Conservation (phyloP, 305 asterid genomes). For the Salvia sclarea region DNA sequence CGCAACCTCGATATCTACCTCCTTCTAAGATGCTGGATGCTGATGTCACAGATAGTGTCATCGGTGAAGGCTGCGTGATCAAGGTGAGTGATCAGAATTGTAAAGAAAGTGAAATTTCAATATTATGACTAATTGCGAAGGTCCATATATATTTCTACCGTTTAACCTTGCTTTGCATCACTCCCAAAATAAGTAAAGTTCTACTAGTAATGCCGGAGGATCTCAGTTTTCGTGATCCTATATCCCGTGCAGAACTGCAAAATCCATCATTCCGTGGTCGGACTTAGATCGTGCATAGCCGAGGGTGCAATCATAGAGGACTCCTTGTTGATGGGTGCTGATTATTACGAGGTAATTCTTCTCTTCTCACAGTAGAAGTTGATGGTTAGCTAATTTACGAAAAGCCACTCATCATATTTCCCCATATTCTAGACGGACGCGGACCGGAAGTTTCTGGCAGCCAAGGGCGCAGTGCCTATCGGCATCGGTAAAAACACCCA, state of each 20-base stretch:
- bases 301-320: conserved; percentile 93
- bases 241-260: conserved; percentile 71
- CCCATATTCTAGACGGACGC: conserved; percentile 65
- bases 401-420: conserved; percentile 11
- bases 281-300: conserved; percentile 90
- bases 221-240: conserved; percentile 13
- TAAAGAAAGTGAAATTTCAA: neutral
- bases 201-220: neutral
- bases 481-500: conserved; percentile 87
- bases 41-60: conserved; percentile 92
- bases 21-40: conserved; percentile 99
- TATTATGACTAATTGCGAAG: neutral
- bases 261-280: conserved; percentile 93
- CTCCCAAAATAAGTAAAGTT: neutral
- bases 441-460: conserved; percentile 63
- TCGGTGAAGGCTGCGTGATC: conserved; percentile 96
- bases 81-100: conserved; percentile 50
- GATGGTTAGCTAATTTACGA: neutral
- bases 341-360: conserved; percentile 80
- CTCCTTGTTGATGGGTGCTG: conserved; percentile 87
- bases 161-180: conserved; percentile 15
- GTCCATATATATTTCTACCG: neutral
- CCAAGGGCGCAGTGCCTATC: conserved; percentile 82
- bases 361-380: conserved; percentile 13
- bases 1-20: conserved; percentile 94